Conservation (phyloP, 1,139 yeast genomes). For the Geotrichum restrictum region DNA sequence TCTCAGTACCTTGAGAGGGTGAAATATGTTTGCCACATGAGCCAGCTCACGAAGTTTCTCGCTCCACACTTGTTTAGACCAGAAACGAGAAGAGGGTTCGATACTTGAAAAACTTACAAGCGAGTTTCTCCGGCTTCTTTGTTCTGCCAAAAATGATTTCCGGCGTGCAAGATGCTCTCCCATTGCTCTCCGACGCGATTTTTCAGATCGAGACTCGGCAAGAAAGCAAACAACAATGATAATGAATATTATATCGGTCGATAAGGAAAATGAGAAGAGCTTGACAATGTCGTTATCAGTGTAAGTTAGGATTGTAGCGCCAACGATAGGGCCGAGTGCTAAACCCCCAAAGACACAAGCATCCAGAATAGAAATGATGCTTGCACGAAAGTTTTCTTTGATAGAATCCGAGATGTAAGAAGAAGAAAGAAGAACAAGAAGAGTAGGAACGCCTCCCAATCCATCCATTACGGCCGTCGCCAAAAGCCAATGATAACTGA, state of each 20-base stretch:
- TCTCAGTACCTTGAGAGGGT: conserved; percentile 48
- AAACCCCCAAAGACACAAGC: conserved; percentile 60
- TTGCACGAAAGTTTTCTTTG: conserved; percentile 53
- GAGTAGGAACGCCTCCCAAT: conserved; percentile 52
- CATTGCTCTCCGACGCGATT: conserved; percentile 45
- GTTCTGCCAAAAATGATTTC: conserved; percentile 8
- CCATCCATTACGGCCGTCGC: conserved; percentile 45
- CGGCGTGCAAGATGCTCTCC: conserved; percentile 15
- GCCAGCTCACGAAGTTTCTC: conserved; percentile 17
- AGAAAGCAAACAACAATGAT: conserved; percentile 42
- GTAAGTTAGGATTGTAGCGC: conserved; percentile 42
- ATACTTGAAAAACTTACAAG: background rate
- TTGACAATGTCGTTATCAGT: conserved; percentile 30
- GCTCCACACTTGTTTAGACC: conserved; percentile 13
- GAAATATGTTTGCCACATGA: conserved; percentile 29
- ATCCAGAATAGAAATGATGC: conserved; percentile 52
- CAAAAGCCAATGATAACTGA: conserved; percentile 41
- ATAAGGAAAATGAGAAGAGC: conserved; percentile 32
- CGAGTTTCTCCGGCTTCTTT: conserved; percentile 5
- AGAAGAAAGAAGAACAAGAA: conserved; percentile 51
- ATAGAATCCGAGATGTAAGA: conserved; percentile 66
- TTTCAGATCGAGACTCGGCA: conserved; percentile 56
- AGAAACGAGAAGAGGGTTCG: background rate
- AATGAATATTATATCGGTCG: conserved; percentile 31
- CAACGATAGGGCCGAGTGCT: conserved; percentile 63